Evolutionary conservation across 768 basidiomycete genomes (phyloP).

Genomic region (Strobilomyces dryophilus): DNA sequence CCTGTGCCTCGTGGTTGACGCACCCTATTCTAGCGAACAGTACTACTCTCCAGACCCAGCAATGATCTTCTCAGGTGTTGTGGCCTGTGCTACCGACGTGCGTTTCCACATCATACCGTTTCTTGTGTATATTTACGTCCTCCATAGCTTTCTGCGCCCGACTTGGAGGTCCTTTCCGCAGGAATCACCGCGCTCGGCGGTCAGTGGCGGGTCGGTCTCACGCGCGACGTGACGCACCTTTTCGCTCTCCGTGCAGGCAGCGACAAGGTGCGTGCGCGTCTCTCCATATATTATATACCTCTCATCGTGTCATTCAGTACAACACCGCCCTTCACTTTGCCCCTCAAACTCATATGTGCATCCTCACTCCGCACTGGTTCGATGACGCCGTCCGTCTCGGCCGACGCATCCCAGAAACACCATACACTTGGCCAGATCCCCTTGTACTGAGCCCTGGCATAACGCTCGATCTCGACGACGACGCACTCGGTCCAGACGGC

Average conservation of each 20-base stretch:
- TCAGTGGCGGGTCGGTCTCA: conserved; percentile 72
- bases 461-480: conserved; percentile 14
- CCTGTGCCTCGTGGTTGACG: not conserved
- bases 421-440: conserved; percentile 77
- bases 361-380: conserved; percentile 92
- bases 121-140: not conserved
- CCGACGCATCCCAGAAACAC: conserved; percentile 43
- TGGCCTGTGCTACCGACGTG: conserved; percentile 69
- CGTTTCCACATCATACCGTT: conserved; percentile 9
- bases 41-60: conserved; percentile 75
- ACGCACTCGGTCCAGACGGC: conserved; percentile 12
- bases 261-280: conserved; percentile 31
- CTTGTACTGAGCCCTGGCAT: conserved; percentile 36
- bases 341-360: conserved; percentile 52
- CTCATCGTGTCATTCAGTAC: conserved; percentile 28
- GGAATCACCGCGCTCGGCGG: conserved; percentile 78
- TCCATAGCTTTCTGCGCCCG: conserved; percentile 51
- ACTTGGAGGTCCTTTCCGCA: conserved; percentile 68
- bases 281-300: not conserved
- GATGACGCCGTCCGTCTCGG: conserved; percentile 70
- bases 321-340: conserved; percentile 54
- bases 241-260: conserved; percentile 55
- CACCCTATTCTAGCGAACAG: conserved; percentile 35
- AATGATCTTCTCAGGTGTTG: conserved; percentile 80
- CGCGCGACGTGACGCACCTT: conserved; percentile 84